Percentiles rank a stretch among this genome's conserved stretches.
These are phyloP conservation scores for Elsinoe perseae DNA, from an alignment of 2,329 filamentous ascomycete species.

Conservation along the genomic window DNA sequence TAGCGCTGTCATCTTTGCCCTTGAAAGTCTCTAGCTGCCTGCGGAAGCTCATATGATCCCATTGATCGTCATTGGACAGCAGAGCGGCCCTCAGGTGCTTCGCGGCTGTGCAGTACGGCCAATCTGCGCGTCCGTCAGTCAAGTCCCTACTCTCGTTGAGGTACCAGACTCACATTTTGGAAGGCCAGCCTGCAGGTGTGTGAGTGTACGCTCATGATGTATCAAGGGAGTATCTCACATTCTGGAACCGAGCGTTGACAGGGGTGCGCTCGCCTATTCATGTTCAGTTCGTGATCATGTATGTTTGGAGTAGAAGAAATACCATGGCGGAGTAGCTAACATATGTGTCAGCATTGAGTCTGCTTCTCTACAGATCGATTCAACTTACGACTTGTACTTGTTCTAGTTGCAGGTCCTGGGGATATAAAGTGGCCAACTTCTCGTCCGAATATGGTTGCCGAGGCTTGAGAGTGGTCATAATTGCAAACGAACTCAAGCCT, in stretches of 20 bases:
- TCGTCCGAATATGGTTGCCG: slow-evolving; percentile 69
- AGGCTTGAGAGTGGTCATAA: slow-evolving; percentile 72
- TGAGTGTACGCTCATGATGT: no score
- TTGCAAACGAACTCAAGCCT: not conserved
- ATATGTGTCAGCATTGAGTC: not conserved
- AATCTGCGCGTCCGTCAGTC: slow-evolving; percentile 42
- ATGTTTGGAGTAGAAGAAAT: not conserved
- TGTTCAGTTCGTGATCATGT: not conserved
- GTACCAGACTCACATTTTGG: slow-evolving; percentile 36
- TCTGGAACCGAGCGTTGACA: slow-evolving; percentile 79
- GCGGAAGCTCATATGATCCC: slow-evolving; percentile 55
- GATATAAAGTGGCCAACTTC: slow-evolving; percentile 77
- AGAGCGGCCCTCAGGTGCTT: slow-evolving; percentile 60
- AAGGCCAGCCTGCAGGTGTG: slow-evolving; percentile 39
- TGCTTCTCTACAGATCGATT: not conserved
- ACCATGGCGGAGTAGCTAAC: slow-evolving; percentile 29
- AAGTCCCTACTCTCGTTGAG: not conserved
- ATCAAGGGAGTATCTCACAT: no score
- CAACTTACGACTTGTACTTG: slow-evolving; percentile 70
- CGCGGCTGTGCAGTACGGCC: slow-evolving; percentile 84
- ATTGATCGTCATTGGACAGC: slow-evolving; percentile 47
- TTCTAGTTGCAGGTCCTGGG: slow-evolving; percentile 68
- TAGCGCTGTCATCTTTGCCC: slow-evolving; percentile 48
- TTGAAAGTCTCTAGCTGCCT: slow-evolving; percentile 74
- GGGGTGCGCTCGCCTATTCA: slow-evolving; percentile 61